phyloP scores from a whole-genome alignment of 139 green algal genomes.

The Closterium sp. region DNA sequence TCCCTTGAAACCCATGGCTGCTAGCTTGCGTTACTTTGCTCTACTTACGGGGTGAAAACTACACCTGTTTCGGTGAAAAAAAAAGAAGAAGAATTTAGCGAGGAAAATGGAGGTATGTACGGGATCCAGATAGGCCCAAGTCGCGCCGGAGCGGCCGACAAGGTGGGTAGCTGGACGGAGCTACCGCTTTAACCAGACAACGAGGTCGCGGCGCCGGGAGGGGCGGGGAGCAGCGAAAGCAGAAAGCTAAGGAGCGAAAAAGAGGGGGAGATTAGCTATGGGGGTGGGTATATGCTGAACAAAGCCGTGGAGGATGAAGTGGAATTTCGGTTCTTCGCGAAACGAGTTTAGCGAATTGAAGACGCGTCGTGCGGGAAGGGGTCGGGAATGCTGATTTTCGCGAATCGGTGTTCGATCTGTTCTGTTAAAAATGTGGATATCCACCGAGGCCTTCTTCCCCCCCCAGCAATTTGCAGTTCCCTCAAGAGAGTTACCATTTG shows the following conservation, averaged over 20 bases:
- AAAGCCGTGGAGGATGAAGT: not conserved
- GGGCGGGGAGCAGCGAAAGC: not conserved
- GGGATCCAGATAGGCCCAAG: not conserved
- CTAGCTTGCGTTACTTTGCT: not conserved
- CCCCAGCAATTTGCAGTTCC: not conserved
- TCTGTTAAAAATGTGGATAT: not conserved
- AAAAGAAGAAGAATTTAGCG: not conserved
- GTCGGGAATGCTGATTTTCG: not conserved
- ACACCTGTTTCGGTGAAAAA: not conserved
- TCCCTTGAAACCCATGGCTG: slow-evolving; percentile 37
- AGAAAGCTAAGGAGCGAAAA: not conserved
- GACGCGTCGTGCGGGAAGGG: not conserved
- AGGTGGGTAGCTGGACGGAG: slow-evolving; percentile 28
- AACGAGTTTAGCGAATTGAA: not conserved
- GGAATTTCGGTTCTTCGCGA: not conserved
- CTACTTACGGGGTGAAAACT: not conserved
- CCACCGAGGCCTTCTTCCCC: not conserved
- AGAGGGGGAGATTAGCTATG: not conserved
- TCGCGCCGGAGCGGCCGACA: not conserved
- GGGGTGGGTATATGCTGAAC: not conserved
- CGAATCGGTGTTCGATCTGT: not conserved
- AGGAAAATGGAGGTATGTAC: not conserved
- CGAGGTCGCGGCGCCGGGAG: not conserved
- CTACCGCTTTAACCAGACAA: slow-evolving; percentile 36
- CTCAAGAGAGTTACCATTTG: not conserved